A percentile compares a stretch with the other conserved stretches of the same genome.
phyloP scores from a whole-genome alignment of 2,329 filamentous ascomycete species.

The Akanthomyces uredinophilus region DNA sequence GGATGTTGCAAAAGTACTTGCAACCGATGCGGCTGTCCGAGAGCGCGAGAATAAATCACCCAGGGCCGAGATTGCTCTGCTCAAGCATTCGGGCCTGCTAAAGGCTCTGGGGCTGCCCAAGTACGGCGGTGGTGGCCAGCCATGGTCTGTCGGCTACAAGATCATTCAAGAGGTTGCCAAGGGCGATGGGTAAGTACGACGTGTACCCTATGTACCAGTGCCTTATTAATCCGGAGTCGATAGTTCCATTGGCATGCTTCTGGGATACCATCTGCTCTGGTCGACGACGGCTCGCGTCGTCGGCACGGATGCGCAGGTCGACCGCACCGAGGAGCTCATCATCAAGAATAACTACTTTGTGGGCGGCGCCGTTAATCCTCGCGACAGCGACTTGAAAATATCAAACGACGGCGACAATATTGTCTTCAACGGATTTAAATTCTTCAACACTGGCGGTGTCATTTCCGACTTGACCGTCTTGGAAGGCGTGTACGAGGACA shows the following conservation, averaged over 20 bases:
- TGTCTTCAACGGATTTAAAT: slow-evolving; percentile 57
- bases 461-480: slow-evolving; percentile 62
- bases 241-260: slow-evolving; percentile 57
- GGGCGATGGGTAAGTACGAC: slow-evolving; percentile 47
- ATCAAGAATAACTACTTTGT: slow-evolving; percentile 61
- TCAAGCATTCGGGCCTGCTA: slow-evolving; percentile 37
- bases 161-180: slow-evolving; percentile 58
- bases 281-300: slow-evolving; percentile 56
- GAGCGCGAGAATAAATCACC: slow-evolving; percentile 38
- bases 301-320: slow-evolving; percentile 54
- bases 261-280: slow-evolving; percentile 63
- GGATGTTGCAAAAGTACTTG: slow-evolving; percentile 33
- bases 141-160: slow-evolving; percentile 49
- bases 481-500: slow-evolving; percentile 56
- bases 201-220: neutral
- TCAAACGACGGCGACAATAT: slow-evolving; percentile 48
- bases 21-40: slow-evolving; percentile 28
- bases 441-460: slow-evolving; percentile 64
- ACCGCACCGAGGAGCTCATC: slow-evolving; percentile 51
- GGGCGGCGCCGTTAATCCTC: slow-evolving; percentile 60
- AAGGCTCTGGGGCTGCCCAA: slow-evolving; percentile 35
- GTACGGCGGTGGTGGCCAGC: slow-evolving; percentile 40
- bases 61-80: slow-evolving; percentile 33
- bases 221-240: neutral
- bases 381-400: slow-evolving; percentile 57